Evolutionary conservation across 2,329 filamentous ascomycete species (phyloP), one percentile per base, ranked within the genome.

Genomic region (Aspergillus texensis): DNA sequence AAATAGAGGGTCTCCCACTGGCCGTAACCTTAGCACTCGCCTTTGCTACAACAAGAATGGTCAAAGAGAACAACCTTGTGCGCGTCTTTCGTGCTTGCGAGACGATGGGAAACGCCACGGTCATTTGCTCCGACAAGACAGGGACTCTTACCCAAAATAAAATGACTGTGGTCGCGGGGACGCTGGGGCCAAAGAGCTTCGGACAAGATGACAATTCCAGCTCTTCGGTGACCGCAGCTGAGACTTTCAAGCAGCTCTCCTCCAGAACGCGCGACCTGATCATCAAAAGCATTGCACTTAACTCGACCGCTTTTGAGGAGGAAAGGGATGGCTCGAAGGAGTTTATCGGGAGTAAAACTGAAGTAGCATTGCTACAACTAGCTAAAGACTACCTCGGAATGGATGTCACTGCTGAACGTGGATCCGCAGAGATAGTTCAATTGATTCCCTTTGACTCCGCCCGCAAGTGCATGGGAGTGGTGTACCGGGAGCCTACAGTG

Each of bases 81-180:
- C 88, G 91, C 41, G 89, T 92, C 62, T 83, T 93, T 62, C 90
- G 91, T 71, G 89, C 91, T 26, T 93, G 91, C 71, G 91, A 93
- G 76, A 91, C 91, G 53, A 93, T 93, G 90, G 91, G 91, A 58
- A 93, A 92, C 71, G 90, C 90, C 8, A 91, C 89, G 0, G 90
- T 91, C 0, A 89, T 94, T 41, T 94, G 91, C 77, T 93, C 91
- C 4, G 91, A 92, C 75, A 92, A 92, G 78, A 92, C 90, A 1
- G 90, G 90, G 57, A 92, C 90, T 6, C 78, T 92, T 21, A 92
- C 90, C 0, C 89, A 91, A 63, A 91, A 91, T 72, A 88, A 88
- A 75, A 91, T 91, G 89, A 90, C 88, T 0, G 90, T 93, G 1
- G 90, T 93, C 34, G 88, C 90, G 30, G 90, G 89, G 8, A 88